Evolutionary conservation across 2,329 filamentous ascomycete species (phyloP).

Genomic region (Alternaria viburni): DNA sequence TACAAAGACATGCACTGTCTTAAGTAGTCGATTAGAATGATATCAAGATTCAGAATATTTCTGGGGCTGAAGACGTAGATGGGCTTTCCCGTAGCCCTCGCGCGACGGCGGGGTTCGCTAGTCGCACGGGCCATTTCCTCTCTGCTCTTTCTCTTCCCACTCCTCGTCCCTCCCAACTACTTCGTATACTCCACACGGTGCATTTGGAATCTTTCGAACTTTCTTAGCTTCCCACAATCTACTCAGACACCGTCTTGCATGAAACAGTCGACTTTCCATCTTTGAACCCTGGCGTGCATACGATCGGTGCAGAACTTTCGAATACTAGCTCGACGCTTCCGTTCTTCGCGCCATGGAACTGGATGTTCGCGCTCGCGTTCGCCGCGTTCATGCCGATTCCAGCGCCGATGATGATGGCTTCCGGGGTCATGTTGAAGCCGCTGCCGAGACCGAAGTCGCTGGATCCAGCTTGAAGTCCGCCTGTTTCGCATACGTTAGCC

Average conservation of each 20-base stretch:
- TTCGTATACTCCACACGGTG: background rate
- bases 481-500: conserved; percentile 1
- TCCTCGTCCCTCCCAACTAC: background rate
- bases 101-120: background rate
- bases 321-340: conserved; percentile 13
- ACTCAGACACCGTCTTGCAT: conserved; percentile 4
- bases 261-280: conserved; percentile 1
- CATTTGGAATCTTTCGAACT: background rate
- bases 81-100: background rate
- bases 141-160: background rate
- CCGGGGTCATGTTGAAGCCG: conserved; percentile 13
- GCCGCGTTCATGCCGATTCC: conserved; percentile 14
- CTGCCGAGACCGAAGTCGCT: conserved; percentile 11
- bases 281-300: conserved; percentile 6
- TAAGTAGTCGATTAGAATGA: background rate
- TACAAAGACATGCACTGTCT: too few relatives aligned
- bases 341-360: conserved; percentile 12
- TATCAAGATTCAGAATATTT: too few relatives aligned
- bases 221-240: background rate
- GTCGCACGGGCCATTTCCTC: background rate
- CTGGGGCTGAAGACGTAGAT: too few relatives aligned
- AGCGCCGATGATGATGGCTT: conserved; percentile 1
- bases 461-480: conserved; percentile 17
- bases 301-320: background rate
- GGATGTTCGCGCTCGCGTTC: conserved; percentile 10